Base-by-base conservation (phyloP, 441 rosid genomes). In the Aquilaria agallochum region DNA sequence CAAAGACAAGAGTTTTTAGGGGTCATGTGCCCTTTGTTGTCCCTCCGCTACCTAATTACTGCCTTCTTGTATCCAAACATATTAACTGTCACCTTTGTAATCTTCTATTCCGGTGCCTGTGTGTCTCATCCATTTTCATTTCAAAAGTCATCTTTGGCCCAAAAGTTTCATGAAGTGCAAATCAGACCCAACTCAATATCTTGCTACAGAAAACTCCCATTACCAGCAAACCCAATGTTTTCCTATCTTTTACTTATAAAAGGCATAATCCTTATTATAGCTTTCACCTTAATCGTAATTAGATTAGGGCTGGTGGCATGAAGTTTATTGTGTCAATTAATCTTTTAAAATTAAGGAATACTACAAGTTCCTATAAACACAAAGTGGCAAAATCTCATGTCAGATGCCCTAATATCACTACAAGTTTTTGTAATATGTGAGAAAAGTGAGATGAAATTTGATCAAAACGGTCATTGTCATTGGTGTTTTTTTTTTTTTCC, bases 111-210 rank as follows among this genome's bases (percentile, higher is more conserved):
- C 32, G 15, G 56, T 62, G 44, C 31, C 58, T n/a, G 34, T 27
- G 52, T 53, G 52, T 11, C 40, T 63, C 14, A 32, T 7, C 53
- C 59, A 32, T 63, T 55, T 46, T 9, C 20, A 55, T 63, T 13
- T 14, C 46, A 60, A n/a, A 44, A 53, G 46, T 48, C 48, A 14
- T 7, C 5, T 6, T 34, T 15, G 55, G 11, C 46, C 56, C 47
- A 9, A 32, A 60, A 5, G 20, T 32, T 52, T 12, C 31, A 52
- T 52, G 30, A 34, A 34, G 6, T 34, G 40, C 40, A 6, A 34
- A 6, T 1, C 40, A 6, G 6, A 34, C 40, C 4, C 5, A 34
- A 34, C 6, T 34, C 40, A 2, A 34, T 34, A 1, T 34, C 6
- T 34, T 34, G 42, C 42, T 36, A 36, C 42, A 36, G 1, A 36